phyloP scores from a whole-genome alignment of 1,284 basidiomycete species.

The Heterobasidion annosum region DNA sequence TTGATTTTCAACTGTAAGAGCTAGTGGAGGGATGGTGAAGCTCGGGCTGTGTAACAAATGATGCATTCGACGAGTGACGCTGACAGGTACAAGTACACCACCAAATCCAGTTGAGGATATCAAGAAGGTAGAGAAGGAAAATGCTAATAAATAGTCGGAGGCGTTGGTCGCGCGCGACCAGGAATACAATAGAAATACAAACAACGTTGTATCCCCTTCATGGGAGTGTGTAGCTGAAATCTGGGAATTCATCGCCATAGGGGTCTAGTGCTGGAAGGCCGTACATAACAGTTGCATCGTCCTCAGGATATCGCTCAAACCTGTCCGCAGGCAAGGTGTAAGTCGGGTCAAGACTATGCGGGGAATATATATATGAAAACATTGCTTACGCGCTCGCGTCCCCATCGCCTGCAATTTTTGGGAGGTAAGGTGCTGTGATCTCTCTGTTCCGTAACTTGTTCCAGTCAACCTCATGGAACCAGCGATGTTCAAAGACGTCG shows the following conservation, averaged over 20 bases:
- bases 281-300: constrained; percentile 49
- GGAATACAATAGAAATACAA: constrained; percentile 4
- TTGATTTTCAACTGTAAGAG: no score
- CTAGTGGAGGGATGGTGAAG: no score
- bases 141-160: constrained; percentile 1
- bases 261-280: constrained; percentile 47
- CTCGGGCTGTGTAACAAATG: no score
- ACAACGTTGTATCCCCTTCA: constrained; percentile 1
- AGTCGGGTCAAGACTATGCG: neutral
- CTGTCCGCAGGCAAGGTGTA: constrained; percentile 25
- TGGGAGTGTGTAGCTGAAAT: constrained; percentile 51
- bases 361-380: no score
- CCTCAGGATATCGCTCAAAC: constrained; percentile 72
- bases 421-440: constrained; percentile 95
- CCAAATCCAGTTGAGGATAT: no score
- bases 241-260: constrained; percentile 51
- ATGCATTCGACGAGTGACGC: no score
- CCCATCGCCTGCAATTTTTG: constrained; percentile 78
- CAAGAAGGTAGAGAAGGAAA: constrained; percentile 3
- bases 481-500: constrained; percentile 93
- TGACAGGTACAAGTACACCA: no score
- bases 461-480: constrained; percentile 98
- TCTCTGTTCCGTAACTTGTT: constrained; percentile 75
- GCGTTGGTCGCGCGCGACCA: neutral
- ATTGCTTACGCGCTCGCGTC: constrained; percentile 82